phyloP scores from a whole-genome alignment of 306 rosid genomes.

The Quercus bicolor region DNA sequence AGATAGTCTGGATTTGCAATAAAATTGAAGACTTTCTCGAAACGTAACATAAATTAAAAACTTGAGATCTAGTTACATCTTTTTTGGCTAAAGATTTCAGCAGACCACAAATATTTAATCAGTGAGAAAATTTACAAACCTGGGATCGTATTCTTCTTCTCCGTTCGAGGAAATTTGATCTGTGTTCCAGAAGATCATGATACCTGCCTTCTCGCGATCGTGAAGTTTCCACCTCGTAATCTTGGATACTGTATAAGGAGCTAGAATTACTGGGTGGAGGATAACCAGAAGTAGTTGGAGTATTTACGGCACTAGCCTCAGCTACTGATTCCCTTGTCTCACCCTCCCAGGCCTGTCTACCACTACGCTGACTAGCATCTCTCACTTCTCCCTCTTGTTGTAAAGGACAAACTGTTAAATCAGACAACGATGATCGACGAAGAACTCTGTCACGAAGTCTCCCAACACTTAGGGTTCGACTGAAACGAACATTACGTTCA shows the following conservation, averaged over 20 bases:
- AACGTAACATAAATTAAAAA: background rate
- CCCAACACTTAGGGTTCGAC: constrained; percentile 96
- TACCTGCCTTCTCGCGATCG: constrained; percentile 79
- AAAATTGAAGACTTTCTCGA: background rate
- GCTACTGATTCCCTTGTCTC: constrained; percentile 39
- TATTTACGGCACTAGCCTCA: constrained; percentile 36
- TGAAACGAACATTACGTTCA: constrained; percentile 85
- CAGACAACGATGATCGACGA: constrained; percentile 78
- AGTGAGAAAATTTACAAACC: constrained; percentile 52
- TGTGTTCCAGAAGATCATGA: constrained; percentile 82
- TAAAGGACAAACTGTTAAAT: constrained; percentile 60
- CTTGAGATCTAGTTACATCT: background rate
- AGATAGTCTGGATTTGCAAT: background rate
- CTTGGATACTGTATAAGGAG: constrained; percentile 68
- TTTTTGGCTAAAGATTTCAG: constrained; percentile 8
- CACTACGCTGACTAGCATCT: constrained; percentile 47
- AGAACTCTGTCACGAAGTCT: constrained; percentile 99
- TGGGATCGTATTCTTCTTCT: constrained; percentile 95
- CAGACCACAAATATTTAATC: constrained; percentile 9
- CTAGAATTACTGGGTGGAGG: constrained; percentile 45
- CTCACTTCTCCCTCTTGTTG: constrained; percentile 76
- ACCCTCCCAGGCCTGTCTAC: constrained; percentile 43
- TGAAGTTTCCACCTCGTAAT: constrained; percentile 67
- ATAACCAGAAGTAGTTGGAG: constrained; percentile 48
- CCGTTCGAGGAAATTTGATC: constrained; percentile 93